Percentiles rank a stretch among this genome's conserved stretches.
Conservation (phyloP, 2,329 filamentous ascomycete species). For the Xylariaceae sp. region DNA sequence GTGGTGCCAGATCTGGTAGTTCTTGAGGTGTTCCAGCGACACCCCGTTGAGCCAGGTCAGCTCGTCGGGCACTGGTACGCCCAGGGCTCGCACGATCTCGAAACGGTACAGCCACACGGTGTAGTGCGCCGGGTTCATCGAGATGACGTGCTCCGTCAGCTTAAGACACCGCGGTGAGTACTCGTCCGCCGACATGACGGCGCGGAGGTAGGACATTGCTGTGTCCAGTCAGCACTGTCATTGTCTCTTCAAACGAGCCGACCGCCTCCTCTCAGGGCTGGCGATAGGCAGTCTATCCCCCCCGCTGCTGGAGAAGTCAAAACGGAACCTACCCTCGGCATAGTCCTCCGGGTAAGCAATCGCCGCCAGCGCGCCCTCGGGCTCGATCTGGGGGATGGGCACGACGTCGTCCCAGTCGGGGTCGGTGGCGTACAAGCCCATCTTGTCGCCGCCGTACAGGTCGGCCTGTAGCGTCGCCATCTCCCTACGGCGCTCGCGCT, state of each 20-base stretch:
- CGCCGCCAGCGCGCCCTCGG: conserved; percentile 74
- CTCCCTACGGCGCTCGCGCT: conserved; percentile 38
- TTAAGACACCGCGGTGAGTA: conserved; percentile 68
- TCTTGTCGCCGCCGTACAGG: conserved; percentile 36
- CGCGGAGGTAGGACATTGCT: conserved; percentile 88
- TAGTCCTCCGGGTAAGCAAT: conserved; percentile 91
- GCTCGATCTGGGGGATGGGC: conserved; percentile 78
- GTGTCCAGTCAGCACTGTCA: too few relatives aligned
- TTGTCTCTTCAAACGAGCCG: conserved; percentile 3
- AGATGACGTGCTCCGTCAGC: conserved; percentile 84
- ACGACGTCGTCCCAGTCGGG: conserved; percentile 77
- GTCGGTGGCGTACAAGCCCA: conserved; percentile 50
- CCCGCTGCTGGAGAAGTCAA: too few relatives aligned
- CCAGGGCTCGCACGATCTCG: conserved; percentile 62
- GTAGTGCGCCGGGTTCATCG: conserved; percentile 93
- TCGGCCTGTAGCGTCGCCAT: conserved; percentile 45
- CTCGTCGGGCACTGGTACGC: conserved; percentile 61
- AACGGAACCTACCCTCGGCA: conserved; percentile 61
- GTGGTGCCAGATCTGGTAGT: conserved; percentile 96
- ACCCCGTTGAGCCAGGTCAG: conserved; percentile 80
- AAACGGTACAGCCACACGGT: conserved; percentile 97
- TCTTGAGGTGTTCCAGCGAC: conserved; percentile 80
- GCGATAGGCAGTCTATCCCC: too few relatives aligned
- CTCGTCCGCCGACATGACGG: conserved; percentile 86
- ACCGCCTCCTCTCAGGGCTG: too few relatives aligned